Evolutionary conservation across 768 basidiomycete genomes (phyloP).

Genomic region (Xanthoconium stramineum): DNA sequence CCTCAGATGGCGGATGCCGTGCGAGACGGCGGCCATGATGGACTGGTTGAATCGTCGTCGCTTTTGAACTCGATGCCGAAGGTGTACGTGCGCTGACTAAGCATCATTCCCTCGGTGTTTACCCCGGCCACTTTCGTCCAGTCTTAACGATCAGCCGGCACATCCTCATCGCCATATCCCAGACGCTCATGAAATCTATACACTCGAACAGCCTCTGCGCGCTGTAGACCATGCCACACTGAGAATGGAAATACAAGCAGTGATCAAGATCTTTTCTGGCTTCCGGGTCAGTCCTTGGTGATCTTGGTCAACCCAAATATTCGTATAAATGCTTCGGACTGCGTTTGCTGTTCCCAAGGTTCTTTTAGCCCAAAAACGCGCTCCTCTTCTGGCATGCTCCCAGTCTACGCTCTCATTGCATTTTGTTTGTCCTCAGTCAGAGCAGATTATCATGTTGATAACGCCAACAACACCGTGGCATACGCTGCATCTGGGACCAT

Average conservation of each 20-base stretch:
- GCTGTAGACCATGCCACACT: too few relatives aligned
- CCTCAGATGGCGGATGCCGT: slow-evolving; percentile 25
- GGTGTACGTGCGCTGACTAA: slow-evolving; percentile 21
- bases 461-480: slow-evolving; percentile 6
- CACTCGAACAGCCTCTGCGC: too few relatives aligned
- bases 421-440: background rate
- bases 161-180: too few relatives aligned
- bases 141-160: too few relatives aligned
- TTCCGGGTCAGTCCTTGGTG: background rate
- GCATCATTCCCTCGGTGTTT: too few relatives aligned
- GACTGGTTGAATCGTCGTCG: too few relatives aligned
- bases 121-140: too few relatives aligned
- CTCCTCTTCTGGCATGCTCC: background rate
- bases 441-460: slow-evolving; percentile 15
- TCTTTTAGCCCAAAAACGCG: background rate
- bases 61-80: slow-evolving; percentile 4
- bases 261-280: background rate
- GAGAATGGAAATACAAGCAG: background rate
- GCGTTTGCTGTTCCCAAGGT: too few relatives aligned
- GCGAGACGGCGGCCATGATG: slow-evolving; percentile 26
- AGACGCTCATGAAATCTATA: too few relatives aligned
- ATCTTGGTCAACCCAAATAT: background rate
- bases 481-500: background rate
- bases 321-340: background rate
- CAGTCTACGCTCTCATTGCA: background rate